Evolutionary conservation across 164 flowering plant species (phyloP).

Genomic region (Amborella trichopoda): DNA sequence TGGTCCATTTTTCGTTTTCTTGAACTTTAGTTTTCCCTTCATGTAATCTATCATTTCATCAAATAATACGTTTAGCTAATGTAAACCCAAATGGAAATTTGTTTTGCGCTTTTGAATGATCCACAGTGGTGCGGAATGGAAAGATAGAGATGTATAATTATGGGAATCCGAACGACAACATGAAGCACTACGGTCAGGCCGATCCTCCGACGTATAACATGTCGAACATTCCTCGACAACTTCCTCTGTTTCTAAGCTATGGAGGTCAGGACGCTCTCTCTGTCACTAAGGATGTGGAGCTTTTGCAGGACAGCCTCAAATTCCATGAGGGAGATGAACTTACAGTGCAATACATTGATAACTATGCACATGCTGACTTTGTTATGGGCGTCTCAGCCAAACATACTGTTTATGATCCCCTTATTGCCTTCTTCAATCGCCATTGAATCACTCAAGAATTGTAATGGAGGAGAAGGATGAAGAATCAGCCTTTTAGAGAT

Average conservation of each 20-base stretch:
- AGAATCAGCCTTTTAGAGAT: no score
- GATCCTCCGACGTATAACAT: conserved; percentile 63
- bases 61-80: no score
- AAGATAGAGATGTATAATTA: conserved; percentile 63
- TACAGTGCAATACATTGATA: conserved; percentile 27
- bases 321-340: conserved; percentile 48
- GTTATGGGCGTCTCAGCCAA: conserved; percentile 57
- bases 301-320: conserved; percentile 35
- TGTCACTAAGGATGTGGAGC: conserved; percentile 48
- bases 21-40: no score
- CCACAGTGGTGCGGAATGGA: conserved; percentile 49
- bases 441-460: conserved; percentile 21
- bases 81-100: no score
- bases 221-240: conserved; percentile 41
- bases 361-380: conserved; percentile 82
- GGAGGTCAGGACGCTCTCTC: conserved; percentile 67
- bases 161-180: conserved; percentile 27
- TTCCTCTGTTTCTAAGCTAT: conserved; percentile 67
- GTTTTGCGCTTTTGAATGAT: neutral
- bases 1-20: no score
- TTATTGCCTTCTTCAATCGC: conserved; percentile 47
- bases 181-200: conserved; percentile 49
- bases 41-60: no score
- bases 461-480: no score
- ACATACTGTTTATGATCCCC: conserved; percentile 47